Percentiles rank a stretch among this genome's conserved stretches.
phyloP scores from a whole-genome alignment of 495 filamentous ascomycete genomes.

The Halenospora varia region DNA sequence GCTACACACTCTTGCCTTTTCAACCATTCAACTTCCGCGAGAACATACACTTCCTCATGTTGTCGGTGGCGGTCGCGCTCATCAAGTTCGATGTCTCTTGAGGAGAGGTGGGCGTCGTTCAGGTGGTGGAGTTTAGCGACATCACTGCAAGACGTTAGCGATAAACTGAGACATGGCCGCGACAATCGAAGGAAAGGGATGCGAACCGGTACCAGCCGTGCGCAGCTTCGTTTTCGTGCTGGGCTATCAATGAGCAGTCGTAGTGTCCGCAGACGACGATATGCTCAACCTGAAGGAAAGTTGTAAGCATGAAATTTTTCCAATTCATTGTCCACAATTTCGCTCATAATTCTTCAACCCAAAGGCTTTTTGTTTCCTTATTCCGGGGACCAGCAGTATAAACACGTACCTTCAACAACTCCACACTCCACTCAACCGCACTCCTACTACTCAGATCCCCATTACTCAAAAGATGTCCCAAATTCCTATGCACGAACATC shows the following conservation, averaged over 20 bases:
- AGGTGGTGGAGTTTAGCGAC: conserved; percentile 3
- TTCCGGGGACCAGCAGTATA: neutral
- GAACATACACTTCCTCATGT: conserved; percentile 51
- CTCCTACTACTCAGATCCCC: conserved; percentile 32
- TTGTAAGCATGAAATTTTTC: no score
- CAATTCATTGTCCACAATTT: no score
- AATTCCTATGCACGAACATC: conserved; percentile 38
- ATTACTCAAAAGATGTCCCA: conserved; percentile 36
- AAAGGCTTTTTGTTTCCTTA: no score
- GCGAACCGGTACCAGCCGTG: conserved; percentile 11
- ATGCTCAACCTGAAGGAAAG: conserved; percentile 38
- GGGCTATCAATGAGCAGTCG: conserved; percentile 35
- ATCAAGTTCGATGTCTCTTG: neutral
- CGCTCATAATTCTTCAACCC: no score
- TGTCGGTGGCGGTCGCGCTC: conserved; percentile 11
- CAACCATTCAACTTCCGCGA: conserved; percentile 43
- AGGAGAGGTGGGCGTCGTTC: conserved; percentile 2
- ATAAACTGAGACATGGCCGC: neutral
- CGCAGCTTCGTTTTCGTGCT: neutral
- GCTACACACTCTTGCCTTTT: conserved; percentile 43
- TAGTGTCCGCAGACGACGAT: conserved; percentile 44
- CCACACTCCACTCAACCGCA: conserved; percentile 33
- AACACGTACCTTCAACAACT: conserved; percentile 29
- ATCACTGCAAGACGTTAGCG: neutral
- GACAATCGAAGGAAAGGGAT: neutral